Evolutionary conservation across 1,284 basidiomycete genomes (phyloP), one percentile per base, ranked within the genome.

Genomic region (Pisolithus thermaeus): DNA sequence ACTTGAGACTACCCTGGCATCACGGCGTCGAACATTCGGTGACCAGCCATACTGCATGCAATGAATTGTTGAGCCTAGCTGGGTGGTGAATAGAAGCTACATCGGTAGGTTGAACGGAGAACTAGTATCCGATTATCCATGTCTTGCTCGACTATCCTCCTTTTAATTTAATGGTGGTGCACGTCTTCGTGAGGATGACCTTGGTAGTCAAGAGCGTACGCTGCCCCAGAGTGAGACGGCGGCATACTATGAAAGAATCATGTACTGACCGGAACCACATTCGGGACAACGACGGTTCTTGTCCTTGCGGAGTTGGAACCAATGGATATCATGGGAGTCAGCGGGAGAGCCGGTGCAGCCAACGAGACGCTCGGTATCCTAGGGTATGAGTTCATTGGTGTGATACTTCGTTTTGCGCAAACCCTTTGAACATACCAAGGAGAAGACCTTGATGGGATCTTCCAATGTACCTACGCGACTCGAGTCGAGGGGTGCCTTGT

Each of bases 331-430:
- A 71, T 96, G 93, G 39, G 92, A 94, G 72, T 97, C 93, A 46
- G 87, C 90, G 25, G 93, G 93, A 64, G 78, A 83, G 54, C 92
- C 93, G 47, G 94, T 94, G 79, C 94, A 97, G 52, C 93, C 93
- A 64, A 97, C 75, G 56, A 90, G 79, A 60, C 93, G 90, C 58
- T 84, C 81, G 50, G 78, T 75, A 62, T 85, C 84, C 92, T 96
- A 59, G 46, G 43, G 39, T n/a, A 46, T 46, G 4, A 28, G 35
- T 23, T 2, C 42, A 40, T 47, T 47, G 4, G 9, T n/a, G n/a
- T n/a, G 11, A 53, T 43, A 47, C 7, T 9, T n/a, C 3, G 20
- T 47, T 20, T 4, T n/a, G 42, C 11, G 7, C 9, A 42, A 25
- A 27, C 12, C 22, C 8, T 25, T 18, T 16, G 27, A 48, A 80